These are phyloP conservation scores for Glebionis coronaria DNA, from an alignment of 129 eudicot genomes.

Conservation along the genomic window DNA sequence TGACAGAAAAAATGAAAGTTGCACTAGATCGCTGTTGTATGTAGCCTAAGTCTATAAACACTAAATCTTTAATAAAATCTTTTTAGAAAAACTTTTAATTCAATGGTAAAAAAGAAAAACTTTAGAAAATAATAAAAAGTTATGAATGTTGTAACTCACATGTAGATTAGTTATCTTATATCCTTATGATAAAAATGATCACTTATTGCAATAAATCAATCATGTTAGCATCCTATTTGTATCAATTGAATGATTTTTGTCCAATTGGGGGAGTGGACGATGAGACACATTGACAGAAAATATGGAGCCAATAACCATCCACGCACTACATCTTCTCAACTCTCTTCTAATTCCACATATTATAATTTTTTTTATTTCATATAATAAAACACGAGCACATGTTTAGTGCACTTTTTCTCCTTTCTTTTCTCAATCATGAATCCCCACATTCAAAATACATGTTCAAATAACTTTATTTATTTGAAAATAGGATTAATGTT, in stretches of 20 bases:
- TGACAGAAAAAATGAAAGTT: no score
- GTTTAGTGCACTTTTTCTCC: constrained; percentile 4
- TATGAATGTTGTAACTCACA: no score
- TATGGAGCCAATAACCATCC: constrained; percentile 15
- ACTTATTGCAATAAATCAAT: constrained; percentile 7
- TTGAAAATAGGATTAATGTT: no score
- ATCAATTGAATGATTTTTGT: not conserved
- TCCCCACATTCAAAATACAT: constrained; percentile 4
- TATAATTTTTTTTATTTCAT: not conserved
- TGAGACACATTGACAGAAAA: not conserved
- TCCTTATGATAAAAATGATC: not conserved
- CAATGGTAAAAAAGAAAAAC: no score
- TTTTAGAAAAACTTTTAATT: no score
- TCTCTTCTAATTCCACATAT: not conserved
- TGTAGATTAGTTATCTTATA: not conserved
- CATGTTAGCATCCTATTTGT: not conserved
- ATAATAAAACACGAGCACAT: not conserved
- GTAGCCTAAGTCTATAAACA: no score
- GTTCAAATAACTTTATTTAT: not conserved
- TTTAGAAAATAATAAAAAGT: no score
- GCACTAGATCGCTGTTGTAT: no score
- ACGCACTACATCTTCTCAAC: constrained; percentile 10
- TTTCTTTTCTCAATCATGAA: constrained; percentile 4
- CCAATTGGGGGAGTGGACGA: not conserved
- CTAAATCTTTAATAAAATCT: no score